These are phyloP conservation scores for Solanum medicagineum DNA, from an alignment of 257 asterid genomes.

Conservation along the genomic window DNA sequence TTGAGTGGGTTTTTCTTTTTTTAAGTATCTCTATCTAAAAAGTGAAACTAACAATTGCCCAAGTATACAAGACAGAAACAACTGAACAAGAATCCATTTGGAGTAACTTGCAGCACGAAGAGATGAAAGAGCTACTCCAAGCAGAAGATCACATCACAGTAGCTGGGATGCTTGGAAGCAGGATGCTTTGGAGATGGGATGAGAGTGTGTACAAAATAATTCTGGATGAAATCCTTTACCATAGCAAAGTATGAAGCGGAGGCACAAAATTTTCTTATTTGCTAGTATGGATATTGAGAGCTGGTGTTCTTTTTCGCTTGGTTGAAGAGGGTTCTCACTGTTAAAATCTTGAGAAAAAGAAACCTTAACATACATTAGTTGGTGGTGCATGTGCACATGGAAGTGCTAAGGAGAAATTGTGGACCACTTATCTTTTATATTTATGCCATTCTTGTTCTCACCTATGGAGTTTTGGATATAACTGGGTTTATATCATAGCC, in stretches of 20 bases:
- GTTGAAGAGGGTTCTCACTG: not conserved
- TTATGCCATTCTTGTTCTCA: not conserved
- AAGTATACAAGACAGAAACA: not conserved
- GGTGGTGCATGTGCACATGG: not conserved
- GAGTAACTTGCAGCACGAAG: not conserved
- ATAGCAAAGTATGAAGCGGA: not conserved
- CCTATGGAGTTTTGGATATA: not conserved
- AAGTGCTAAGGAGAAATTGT: not conserved
- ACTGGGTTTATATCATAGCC: not conserved
- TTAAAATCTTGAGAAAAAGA: not conserved
- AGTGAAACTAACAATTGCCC: not conserved
- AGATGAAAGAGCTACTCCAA: not conserved
- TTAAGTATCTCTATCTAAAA: not conserved
- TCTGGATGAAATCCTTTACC: not conserved
- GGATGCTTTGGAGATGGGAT: not conserved
- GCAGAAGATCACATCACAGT: not conserved
- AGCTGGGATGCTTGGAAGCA: not conserved
- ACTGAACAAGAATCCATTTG: not conserved
- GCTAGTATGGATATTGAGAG: not conserved
- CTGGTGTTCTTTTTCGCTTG: not conserved
- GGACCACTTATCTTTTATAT: not conserved
- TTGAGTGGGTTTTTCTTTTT: not conserved
- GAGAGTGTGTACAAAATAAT: not conserved
- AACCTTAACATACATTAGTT: not conserved
- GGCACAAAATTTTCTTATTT: not conserved